phyloP scores from a whole-genome alignment of 2,329 filamentous ascomycete genomes.

The Fusarium chlamydosporum region DNA sequence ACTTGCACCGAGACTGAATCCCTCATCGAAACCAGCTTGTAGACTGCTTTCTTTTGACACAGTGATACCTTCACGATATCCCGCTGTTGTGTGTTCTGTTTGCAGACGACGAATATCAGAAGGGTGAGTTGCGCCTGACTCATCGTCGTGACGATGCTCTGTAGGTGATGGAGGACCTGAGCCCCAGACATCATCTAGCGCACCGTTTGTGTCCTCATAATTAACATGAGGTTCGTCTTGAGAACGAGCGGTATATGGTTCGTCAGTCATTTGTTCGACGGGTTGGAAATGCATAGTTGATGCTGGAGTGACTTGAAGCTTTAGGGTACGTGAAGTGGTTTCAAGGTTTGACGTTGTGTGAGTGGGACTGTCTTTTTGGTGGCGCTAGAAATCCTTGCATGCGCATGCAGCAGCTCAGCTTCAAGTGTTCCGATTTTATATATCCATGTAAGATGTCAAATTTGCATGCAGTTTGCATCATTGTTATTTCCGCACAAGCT shows the following conservation, averaged over 20 bases:
- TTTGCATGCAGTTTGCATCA: constrained; percentile 1
- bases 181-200: constrained; percentile 58
- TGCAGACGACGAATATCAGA: constrained; percentile 81
- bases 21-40: constrained; percentile 92
- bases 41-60: constrained; percentile 81
- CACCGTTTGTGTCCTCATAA: constrained; percentile 41
- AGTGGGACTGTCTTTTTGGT: constrained; percentile 12
- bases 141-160: constrained; percentile 17
- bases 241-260: constrained; percentile 47
- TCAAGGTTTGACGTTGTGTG: constrained; percentile 18
- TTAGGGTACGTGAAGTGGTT: constrained; percentile 3
- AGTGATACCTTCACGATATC: constrained; percentile 90
- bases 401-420: constrained; percentile 11
- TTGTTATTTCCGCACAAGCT: not conserved
- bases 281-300: constrained; percentile 55
- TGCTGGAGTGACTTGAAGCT: constrained; percentile 4
- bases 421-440: not conserved
- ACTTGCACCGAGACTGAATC: constrained; percentile 85
- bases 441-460: not conserved
- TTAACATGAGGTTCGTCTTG: constrained; percentile 34
- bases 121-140: constrained; percentile 55
- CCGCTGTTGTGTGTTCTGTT: constrained; percentile 83
- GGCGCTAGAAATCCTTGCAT: constrained; percentile 27
- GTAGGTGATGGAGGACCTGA: constrained; percentile 46
- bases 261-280: constrained; percentile 50